These are phyloP conservation scores for Chlorencoelia australis DNA, from an alignment of 2,329 filamentous ascomycete species.

Conservation along the genomic window DNA sequence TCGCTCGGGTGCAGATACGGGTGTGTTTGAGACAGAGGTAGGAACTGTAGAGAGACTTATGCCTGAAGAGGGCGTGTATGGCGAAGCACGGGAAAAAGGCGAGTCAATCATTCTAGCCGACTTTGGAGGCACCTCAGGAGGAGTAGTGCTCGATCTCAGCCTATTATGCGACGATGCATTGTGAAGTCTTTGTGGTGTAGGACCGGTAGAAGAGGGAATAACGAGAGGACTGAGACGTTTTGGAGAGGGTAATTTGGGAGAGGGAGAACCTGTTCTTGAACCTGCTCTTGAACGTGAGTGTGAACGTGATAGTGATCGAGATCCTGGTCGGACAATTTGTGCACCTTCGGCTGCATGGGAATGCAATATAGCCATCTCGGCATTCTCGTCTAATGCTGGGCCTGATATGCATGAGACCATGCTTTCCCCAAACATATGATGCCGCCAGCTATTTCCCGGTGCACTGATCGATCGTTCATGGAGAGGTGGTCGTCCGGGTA, in stretches of 20 bases:
- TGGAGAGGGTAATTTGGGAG: conserved; percentile 37
- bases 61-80: conserved; percentile 28
- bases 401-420: conserved; percentile 27
- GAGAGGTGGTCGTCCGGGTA: conserved; percentile 53
- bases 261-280: too few relatives aligned
- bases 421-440: conserved; percentile 31
- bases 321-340: neutral
- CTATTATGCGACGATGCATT: conserved; percentile 27
- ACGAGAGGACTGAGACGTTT: conserved; percentile 46
- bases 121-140: conserved; percentile 29
- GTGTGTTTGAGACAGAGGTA: conserved; percentile 16
- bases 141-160: conserved; percentile 37
- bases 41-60: conserved; percentile 16
- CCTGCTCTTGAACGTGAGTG: too few relatives aligned
- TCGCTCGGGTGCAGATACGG: conserved; percentile 11
- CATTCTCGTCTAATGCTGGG: conserved; percentile 27
- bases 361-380: conserved; percentile 19
- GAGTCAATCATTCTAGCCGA: conserved; percentile 34
- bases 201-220: conserved; percentile 34
- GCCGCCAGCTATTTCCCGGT: conserved; percentile 40
- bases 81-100: conserved; percentile 33
- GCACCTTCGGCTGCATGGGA: conserved; percentile 1
- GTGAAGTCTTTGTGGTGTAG: conserved; percentile 12
- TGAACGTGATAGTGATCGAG: conserved; percentile 6
- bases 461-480: conserved; percentile 56